These are phyloP conservation scores for Aspergillus sp. DNA, from an alignment of 2,329 filamentous ascomycete genomes.

Conservation along the genomic window DNA sequence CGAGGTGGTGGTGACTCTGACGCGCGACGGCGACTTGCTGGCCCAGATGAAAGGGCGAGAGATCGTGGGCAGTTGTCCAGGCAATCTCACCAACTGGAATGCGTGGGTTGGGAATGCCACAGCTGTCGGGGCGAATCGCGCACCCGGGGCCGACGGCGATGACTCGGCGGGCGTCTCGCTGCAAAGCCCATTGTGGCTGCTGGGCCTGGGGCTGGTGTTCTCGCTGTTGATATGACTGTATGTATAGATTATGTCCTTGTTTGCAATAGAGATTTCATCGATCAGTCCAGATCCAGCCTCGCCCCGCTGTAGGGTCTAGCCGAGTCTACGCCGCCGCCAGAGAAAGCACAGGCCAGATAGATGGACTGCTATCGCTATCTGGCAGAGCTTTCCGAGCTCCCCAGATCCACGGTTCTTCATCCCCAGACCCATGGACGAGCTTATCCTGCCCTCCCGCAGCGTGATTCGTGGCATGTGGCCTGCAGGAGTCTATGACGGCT, in stretches of 20 bases:
- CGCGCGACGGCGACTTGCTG: constrained; percentile 20
- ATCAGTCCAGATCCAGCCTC: too few relatives aligned
- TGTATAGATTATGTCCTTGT: too few relatives aligned
- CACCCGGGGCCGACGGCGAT: not conserved
- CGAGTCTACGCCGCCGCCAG: too few relatives aligned
- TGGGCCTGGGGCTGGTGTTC: not conserved
- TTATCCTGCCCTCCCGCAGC: not conserved
- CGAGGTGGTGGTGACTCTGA: constrained; percentile 27
- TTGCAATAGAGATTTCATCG: too few relatives aligned
- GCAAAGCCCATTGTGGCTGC: not conserved
- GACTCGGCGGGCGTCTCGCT: not conserved
- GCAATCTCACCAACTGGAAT: constrained; percentile 36
- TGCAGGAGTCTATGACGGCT: not conserved
- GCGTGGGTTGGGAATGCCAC: constrained; percentile 35
- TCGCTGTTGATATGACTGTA: too few relatives aligned
- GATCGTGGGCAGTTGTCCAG: constrained; percentile 25
- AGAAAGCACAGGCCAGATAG: too few relatives aligned
- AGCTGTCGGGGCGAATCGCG: not conserved
- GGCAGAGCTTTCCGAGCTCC: too few relatives aligned
- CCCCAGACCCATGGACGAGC: not conserved
- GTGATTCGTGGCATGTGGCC: too few relatives aligned
- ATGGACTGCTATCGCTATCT: too few relatives aligned
- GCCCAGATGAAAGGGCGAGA: constrained; percentile 23
- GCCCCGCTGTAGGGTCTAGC: too few relatives aligned
- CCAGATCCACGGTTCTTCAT: too few relatives aligned